Percentiles rank a stretch among this genome's conserved stretches.
phyloP scores from a whole-genome alignment of 495 filamentous ascomycete species.

The Podospora pseudocomata region DNA sequence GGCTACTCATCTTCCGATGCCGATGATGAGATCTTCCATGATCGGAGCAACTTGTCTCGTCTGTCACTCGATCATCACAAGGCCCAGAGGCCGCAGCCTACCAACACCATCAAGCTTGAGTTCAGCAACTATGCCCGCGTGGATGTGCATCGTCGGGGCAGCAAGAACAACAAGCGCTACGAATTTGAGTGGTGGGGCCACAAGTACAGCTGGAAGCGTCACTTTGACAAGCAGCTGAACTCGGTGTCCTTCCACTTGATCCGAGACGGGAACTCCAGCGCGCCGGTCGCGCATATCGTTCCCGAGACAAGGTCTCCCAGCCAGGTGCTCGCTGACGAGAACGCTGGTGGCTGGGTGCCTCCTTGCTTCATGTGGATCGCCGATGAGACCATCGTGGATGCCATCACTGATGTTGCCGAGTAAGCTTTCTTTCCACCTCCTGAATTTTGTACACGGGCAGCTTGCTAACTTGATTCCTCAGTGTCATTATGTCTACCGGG shows the following conservation, averaged over 20 bases:
- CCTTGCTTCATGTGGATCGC: slow-evolving; percentile 86
- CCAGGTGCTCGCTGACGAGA: slow-evolving; percentile 69
- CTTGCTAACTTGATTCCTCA: slow-evolving; percentile 35
- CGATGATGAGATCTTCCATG: slow-evolving; percentile 45
- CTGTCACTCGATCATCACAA: slow-evolving; percentile 32
- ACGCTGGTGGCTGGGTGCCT: slow-evolving; percentile 85
- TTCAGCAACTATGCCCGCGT: slow-evolving; percentile 98
- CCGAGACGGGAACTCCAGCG: slow-evolving; percentile 57
- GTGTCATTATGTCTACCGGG: slow-evolving; percentile 85
- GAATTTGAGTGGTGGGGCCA: slow-evolving; percentile 91
- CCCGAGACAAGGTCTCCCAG: slow-evolving; percentile 69
- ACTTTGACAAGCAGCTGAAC: slow-evolving; percentile 57
- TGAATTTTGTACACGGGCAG: slow-evolving; percentile 15
- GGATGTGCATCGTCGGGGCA: slow-evolving; percentile 69
- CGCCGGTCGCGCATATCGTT: slow-evolving; percentile 74
- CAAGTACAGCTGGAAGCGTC: slow-evolving; percentile 80
- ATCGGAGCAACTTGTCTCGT: slow-evolving; percentile 37
- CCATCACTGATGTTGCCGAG: slow-evolving; percentile 81
- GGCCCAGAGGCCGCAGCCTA: slow-evolving; percentile 46
- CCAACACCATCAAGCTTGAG: slow-evolving; percentile 80
- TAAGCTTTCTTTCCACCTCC: slow-evolving; percentile 53
- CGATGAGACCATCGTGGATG: slow-evolving; percentile 63
- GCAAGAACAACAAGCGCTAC: slow-evolving; percentile 70
- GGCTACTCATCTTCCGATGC: slow-evolving; percentile 41
- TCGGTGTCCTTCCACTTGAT: slow-evolving; percentile 73